Evolutionary conservation across 192 early-diverging fungal species (phyloP), one percentile per base, ranked within the genome.

Genomic region (Coemansia sp.): DNA sequence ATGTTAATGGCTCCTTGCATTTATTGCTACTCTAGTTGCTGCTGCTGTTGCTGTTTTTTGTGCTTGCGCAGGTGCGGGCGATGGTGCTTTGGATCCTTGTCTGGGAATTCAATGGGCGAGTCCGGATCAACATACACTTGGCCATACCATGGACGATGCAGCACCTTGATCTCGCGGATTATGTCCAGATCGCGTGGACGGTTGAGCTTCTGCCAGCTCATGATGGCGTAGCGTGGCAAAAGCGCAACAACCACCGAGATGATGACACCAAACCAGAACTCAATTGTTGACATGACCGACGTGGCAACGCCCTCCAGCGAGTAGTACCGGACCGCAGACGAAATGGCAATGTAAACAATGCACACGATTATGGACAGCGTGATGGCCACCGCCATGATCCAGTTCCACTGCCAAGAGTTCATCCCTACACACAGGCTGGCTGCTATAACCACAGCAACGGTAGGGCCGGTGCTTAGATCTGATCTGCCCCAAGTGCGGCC

Each of bases 341-440:
- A 94, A 2, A 88, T 70, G 8, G 88, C 22, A 6, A 94, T 77
- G 76, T 93, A 94, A 5, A 69, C 62, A 16, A 92, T 74, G 74
- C 91, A 87, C 39, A 94, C 74, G 1, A 82, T 63, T 25, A 96
- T 86, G 44, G 92, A 91, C 6, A 88, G 61, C 55, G 71, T 66
- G 39, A 98, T 75, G 37, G 88, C 84, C 32, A 85, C 75, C 16
- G 86, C 84, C 59, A 88, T 91, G 48, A 93, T 68, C 85, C 87
- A 93, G 17, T 92, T 93, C 95, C 95, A 99, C 73, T 90, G 87
- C 65, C 88, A 91, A 1, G 91, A 87, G 69, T 91, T 92, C 55
- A 94, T 79, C 14, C 84, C 90, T 32, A 92, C 86, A 61, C 88
- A 89, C 37, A 94, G 65, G 74, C 94, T 98, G 65, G 93, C 93